phyloP scores from a whole-genome alignment of 2,329 filamentous ascomycete species.

The Bipolaris cookei region DNA sequence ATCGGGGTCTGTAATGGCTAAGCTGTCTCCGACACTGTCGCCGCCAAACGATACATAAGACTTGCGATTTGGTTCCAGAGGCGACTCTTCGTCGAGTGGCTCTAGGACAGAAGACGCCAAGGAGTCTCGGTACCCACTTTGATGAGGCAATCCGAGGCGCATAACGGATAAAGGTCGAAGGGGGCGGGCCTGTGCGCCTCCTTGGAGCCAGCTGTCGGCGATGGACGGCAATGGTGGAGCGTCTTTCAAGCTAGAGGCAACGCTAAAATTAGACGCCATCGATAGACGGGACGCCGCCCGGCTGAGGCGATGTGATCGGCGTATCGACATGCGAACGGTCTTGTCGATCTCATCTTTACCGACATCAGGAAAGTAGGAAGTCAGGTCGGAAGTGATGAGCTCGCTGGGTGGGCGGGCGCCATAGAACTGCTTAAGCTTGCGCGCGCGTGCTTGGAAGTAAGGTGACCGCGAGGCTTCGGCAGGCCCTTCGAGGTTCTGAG shows the following conservation, averaged over 20 bases:
- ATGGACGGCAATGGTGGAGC: slow-evolving; percentile 95
- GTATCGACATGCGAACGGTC: slow-evolving; percentile 89
- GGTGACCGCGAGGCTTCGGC: slow-evolving; percentile 38
- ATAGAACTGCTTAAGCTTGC: slow-evolving; percentile 79
- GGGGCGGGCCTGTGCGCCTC: slow-evolving; percentile 56
- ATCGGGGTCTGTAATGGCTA: slow-evolving; percentile 79
- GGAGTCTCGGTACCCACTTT: slow-evolving; percentile 79
- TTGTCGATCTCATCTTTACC: slow-evolving; percentile 93
- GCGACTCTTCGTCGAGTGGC: slow-evolving; percentile 88
- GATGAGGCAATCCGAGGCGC: slow-evolving; percentile 61
- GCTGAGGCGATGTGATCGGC: slow-evolving; percentile 87
- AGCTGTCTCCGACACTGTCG: slow-evolving; percentile 72
- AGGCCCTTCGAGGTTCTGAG: slow-evolving; percentile 57
- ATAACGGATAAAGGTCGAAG: slow-evolving; percentile 67
- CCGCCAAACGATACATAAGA: slow-evolving; percentile 88
- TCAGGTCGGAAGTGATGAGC: slow-evolving; percentile 93
- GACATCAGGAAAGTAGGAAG: slow-evolving; percentile 96
- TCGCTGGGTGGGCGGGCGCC: slow-evolving; percentile 93
- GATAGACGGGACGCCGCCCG: slow-evolving; percentile 91
- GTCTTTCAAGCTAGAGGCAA: slow-evolving; percentile 89
- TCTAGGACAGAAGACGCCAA: slow-evolving; percentile 88
- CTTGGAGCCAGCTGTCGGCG: slow-evolving; percentile 84
- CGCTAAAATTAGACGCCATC: slow-evolving; percentile 91
- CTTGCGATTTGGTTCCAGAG: slow-evolving; percentile 85
- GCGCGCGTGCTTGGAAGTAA: slow-evolving; percentile 52